Conservation (phyloP, 371 early-diverging fungal species). For the Umbelopsis sp. region DNA sequence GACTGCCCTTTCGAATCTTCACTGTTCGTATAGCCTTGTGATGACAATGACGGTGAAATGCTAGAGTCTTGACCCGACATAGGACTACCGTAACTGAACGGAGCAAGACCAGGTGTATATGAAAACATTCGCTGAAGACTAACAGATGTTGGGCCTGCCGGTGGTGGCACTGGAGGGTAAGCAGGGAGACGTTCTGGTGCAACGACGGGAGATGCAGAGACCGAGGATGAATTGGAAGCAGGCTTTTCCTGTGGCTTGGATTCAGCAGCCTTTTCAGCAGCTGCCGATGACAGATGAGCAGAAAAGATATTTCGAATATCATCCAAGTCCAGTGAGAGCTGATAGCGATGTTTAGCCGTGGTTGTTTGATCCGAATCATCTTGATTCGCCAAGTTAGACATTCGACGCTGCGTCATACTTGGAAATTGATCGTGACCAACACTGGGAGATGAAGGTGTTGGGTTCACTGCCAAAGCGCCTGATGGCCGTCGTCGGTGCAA, state of each 20-base stretch:
- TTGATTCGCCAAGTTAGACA: constrained; percentile 3
- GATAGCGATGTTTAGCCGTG: constrained; percentile 2
- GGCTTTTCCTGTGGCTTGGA: neutral
- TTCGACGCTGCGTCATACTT: constrained; percentile 13
- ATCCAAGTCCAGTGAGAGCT: constrained; percentile 12
- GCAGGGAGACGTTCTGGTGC: neutral
- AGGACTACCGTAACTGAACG: constrained; percentile 10
- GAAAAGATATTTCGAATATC: constrained; percentile 3
- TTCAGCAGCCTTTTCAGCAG: neutral
- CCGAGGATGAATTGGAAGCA: neutral
- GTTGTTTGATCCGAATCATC: neutral
- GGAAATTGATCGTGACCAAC: neutral
- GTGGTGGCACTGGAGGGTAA: neutral
- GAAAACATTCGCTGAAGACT: constrained; percentile 12
- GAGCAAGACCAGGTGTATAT: constrained; percentile 15
- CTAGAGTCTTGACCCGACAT: neutral
- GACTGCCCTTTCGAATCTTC: neutral
- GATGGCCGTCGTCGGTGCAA: constrained; percentile 2
- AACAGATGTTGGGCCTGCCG: neutral
- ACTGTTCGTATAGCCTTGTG: neutral
- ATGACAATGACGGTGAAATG: constrained; percentile 17
- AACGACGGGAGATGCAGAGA: neutral
- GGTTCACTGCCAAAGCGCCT: neutral
- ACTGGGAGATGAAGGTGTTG: neutral
- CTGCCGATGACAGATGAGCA: neutral